Base-by-base conservation (phyloP, 305 asterid genomes). In the Solanum aculeatissimum region DNA sequence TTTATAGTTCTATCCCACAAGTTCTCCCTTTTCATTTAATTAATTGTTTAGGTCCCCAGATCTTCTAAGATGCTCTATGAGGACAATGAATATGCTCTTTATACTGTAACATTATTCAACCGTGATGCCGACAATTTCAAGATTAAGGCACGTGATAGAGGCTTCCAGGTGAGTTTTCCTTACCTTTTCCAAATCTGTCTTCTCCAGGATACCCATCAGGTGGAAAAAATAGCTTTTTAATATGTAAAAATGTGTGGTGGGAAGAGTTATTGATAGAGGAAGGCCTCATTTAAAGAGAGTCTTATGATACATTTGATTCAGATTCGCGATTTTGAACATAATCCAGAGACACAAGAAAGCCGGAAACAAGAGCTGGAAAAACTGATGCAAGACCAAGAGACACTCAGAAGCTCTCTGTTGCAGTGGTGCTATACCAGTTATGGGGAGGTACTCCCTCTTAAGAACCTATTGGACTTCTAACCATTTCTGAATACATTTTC, bases 91-190 rank as follows among this genome's bases (percentile, higher is more conserved):
- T 95, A 97, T 91, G 97, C 97, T 65, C 93, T 97, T 15, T 94
- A 92, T 89, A 90, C 97, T 86, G 98, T 95, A 68, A 93, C 96
- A 83, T 90, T 97, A 89, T 97, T 95, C 90, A 93, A 74, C 82
- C 97, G 98, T 38, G 98, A 96, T 93, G 98, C 99, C 85, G 98
- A 97, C 93, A 97, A 94, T 89, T 97, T 97, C 87, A 92, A 93
- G 90, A 90, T 86, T 65, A 95, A 95, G 93, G 98, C 97, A 14
- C 97, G 98, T 2, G 99, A 97, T 87, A 93, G 94, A 88, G 90
- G 90, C 87, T 97, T 91, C 85, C 99, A 97, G 90, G 98, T 95
- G 90, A 92, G 97, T 86, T 88, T 32, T 43, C 63, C 57, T 10
- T 80, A 78, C 32, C 80, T 65, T 15, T 80, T 80, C 29, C 78